Evolutionary conservation across 2,329 filamentous ascomycete genomes (phyloP).

Genomic region (Xylaria hypoxylon): DNA sequence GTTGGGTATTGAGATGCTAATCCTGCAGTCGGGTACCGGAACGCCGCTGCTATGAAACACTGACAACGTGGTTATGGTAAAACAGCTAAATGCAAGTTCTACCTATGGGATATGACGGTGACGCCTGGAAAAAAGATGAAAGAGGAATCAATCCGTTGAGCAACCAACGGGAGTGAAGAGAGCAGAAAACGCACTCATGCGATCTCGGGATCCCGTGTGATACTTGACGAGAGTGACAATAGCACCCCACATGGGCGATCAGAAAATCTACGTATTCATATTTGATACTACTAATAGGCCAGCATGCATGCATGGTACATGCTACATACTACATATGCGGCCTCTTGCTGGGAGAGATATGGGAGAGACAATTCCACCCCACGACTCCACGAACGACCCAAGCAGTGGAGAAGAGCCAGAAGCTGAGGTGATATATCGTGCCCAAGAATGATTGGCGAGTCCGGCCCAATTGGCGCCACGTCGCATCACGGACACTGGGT

Average conservation of each 20-base stretch:
- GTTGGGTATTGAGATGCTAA: constrained; percentile 42
- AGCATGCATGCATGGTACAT: constrained; percentile 36
- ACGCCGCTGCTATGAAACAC: constrained; percentile 42
- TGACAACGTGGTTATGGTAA: constrained; percentile 38
- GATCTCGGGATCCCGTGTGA: constrained; percentile 42
- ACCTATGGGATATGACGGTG: constrained; percentile 41
- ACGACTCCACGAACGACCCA: constrained; percentile 43
- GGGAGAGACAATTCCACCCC: constrained; percentile 42
- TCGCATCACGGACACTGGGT: constrained; percentile 44
- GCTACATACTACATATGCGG: constrained; percentile 37
- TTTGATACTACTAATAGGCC: constrained; percentile 29
- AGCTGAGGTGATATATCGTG: constrained; percentile 54
- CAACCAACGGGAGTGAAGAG: constrained; percentile 47
- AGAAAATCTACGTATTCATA: constrained; percentile 40
- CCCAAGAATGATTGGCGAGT: constrained; percentile 50
- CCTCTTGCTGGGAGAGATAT: constrained; percentile 37
- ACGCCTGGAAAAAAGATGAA: constrained; percentile 39
- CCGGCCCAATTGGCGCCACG: constrained; percentile 55
- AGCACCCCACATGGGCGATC: constrained; percentile 41
- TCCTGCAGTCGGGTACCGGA: constrained; percentile 43
- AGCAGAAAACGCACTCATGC: constrained; percentile 42
- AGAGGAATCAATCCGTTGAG: constrained; percentile 48
- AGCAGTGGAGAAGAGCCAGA: constrained; percentile 48
- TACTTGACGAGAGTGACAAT: constrained; percentile 39
- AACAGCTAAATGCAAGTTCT: constrained; percentile 42